These are phyloP conservation scores for Aspergillus campestris DNA, from an alignment of 495 filamentous ascomycete genomes.

Conservation along the genomic window DNA sequence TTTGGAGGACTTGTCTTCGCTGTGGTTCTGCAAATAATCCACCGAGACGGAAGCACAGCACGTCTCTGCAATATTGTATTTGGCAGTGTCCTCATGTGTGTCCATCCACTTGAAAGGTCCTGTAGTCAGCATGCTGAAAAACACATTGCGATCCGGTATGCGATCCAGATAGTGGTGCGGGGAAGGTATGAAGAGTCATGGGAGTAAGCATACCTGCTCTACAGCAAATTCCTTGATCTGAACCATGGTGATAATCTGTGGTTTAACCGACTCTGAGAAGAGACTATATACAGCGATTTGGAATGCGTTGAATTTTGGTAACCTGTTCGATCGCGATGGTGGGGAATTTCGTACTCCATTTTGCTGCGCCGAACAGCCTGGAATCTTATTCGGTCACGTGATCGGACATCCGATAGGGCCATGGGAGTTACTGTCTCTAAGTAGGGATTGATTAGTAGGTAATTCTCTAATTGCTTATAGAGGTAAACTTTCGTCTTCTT, in stretches of 20 bases:
- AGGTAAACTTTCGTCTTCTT: too few species aligned
- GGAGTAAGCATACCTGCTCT: constrained; percentile 51
- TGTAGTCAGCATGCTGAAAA: constrained; percentile 1
- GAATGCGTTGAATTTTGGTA: too few species aligned
- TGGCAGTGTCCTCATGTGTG: constrained; percentile 62
- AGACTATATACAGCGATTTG: too few species aligned
- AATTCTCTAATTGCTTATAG: too few species aligned
- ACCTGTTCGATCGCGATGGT: too few species aligned
- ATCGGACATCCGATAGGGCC: too few species aligned
- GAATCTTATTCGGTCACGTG: too few species aligned
- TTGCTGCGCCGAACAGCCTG: too few species aligned
- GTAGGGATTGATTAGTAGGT: too few species aligned
- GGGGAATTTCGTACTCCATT: too few species aligned
- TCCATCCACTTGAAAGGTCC: constrained; percentile 70
- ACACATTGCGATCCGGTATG: not conserved
- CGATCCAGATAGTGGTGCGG: constrained; percentile 8
- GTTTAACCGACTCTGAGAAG: too few species aligned
- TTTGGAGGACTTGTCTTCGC: constrained; percentile 40
- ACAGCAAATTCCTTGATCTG: constrained; percentile 65
- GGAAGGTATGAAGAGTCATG: constrained; percentile 1
- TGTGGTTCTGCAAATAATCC: constrained; percentile 54
- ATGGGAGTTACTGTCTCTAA: too few species aligned
- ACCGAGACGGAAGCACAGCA: constrained; percentile 78
- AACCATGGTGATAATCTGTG: constrained; percentile 43
- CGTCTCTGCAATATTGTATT: constrained; percentile 81